These are phyloP conservation scores for Colletotrichum sp. DNA, from an alignment of 2,329 filamentous ascomycete species.

Conservation along the genomic window DNA sequence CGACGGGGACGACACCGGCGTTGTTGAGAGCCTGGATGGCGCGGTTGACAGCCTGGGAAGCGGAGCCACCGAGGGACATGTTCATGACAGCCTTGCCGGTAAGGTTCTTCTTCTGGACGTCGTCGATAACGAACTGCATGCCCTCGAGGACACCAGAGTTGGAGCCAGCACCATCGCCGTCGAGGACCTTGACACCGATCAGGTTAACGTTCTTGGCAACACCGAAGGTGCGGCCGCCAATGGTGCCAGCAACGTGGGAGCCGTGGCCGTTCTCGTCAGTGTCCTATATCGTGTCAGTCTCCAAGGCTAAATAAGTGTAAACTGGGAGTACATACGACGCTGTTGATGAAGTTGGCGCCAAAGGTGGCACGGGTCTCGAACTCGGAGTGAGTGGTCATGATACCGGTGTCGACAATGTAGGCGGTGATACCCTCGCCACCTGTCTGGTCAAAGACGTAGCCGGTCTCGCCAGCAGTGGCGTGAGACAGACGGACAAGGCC, in stretches of 20 bases:
- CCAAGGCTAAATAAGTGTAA: too few species aligned
- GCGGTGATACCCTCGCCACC: slow-evolving; percentile 62
- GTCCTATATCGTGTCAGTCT: slow-evolving; percentile 32
- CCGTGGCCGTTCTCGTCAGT: slow-evolving; percentile 68
- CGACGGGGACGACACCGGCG: slow-evolving; percentile 60
- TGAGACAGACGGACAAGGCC: slow-evolving; percentile 61
- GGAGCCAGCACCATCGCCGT: slow-evolving; percentile 50
- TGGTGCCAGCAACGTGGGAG: slow-evolving; percentile 67
- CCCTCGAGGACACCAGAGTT: slow-evolving; percentile 62
- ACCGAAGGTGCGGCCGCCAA: slow-evolving; percentile 65
- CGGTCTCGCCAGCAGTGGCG: slow-evolving; percentile 31
- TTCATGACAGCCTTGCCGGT: slow-evolving; percentile 65
- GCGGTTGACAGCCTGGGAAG: slow-evolving; percentile 57
- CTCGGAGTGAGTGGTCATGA: slow-evolving; percentile 59
- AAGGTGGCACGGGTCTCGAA: slow-evolving; percentile 61
- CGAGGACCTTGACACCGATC: slow-evolving; percentile 68
- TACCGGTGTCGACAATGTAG: slow-evolving; percentile 72
- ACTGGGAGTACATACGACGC: slow-evolving; percentile 40
- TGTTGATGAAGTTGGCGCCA: slow-evolving; percentile 57
- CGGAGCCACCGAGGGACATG: slow-evolving; percentile 64
- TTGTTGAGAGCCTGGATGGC: slow-evolving; percentile 55
- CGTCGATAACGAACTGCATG: slow-evolving; percentile 60
- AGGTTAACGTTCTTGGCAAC: slow-evolving; percentile 64
- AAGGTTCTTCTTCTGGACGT: slow-evolving; percentile 45
- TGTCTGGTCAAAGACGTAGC: slow-evolving; percentile 58